Percentiles rank a stretch among this genome's conserved stretches.
Conservation (phyloP, 805 yeast species). For the Wickerhamomyces xylosicus region DNA sequence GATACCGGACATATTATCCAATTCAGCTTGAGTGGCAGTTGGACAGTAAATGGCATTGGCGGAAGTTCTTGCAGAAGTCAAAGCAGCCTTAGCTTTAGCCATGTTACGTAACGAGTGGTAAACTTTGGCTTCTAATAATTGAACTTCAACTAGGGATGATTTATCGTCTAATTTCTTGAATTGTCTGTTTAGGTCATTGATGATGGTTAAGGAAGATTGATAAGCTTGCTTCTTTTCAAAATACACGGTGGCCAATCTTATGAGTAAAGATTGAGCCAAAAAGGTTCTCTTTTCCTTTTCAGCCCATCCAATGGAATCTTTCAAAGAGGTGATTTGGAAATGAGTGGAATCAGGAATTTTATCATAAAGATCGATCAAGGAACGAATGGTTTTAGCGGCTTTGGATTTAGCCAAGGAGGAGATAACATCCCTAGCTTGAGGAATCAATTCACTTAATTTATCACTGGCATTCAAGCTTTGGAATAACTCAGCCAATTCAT, state of each 20-base stretch:
- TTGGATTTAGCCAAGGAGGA: slow-evolving; percentile 84
- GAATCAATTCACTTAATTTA: slow-evolving; percentile 51
- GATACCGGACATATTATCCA: slow-evolving; percentile 92
- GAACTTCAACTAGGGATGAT: slow-evolving; percentile 90
- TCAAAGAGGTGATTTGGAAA: slow-evolving; percentile 61
- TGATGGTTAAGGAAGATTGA: slow-evolving; percentile 62
- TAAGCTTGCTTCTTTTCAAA: slow-evolving; percentile 51
- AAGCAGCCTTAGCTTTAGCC: slow-evolving; percentile 83
- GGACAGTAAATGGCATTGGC: slow-evolving; percentile 97
- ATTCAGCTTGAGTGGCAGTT: slow-evolving; percentile 84
- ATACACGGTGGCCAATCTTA: slow-evolving; percentile 70
- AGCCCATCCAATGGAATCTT: slow-evolving; percentile 84
- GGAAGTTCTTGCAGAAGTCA: slow-evolving; percentile 91
- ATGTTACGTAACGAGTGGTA: slow-evolving; percentile 87
- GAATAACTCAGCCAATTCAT: slow-evolving; percentile 70
- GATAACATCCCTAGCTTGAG: slow-evolving; percentile 60
- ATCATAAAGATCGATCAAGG: slow-evolving; percentile 71
- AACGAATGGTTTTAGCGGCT: slow-evolving; percentile 82
- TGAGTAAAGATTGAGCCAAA: slow-evolving; percentile 78
- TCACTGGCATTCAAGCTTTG: slow-evolving; percentile 34
- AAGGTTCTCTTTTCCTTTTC: slow-evolving; percentile 73
- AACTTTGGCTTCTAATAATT: slow-evolving; percentile 79
- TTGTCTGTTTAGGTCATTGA: slow-evolving; percentile 65
- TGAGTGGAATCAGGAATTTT: slow-evolving; percentile 50
- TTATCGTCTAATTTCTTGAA: slow-evolving; percentile 94